Evolutionary conservation across 345 rosid species (phyloP).

Genomic region (Dimocarpus longan): DNA sequence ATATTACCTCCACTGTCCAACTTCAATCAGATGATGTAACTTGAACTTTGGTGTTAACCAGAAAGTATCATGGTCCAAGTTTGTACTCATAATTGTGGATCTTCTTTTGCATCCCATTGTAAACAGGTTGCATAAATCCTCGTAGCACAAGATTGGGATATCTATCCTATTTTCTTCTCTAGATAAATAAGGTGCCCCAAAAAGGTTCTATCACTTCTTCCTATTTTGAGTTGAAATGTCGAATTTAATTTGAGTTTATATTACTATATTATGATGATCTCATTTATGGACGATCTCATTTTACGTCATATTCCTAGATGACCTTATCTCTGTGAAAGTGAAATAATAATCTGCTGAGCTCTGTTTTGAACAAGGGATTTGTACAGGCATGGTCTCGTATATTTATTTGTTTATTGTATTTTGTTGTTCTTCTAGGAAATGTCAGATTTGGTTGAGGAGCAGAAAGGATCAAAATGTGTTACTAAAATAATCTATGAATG

Average conservation of each 20-base stretch:
- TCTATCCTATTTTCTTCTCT: not conserved
- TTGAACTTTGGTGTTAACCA: not conserved
- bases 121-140: not conserved
- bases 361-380: not conserved
- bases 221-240: not conserved
- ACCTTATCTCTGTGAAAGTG: not conserved
- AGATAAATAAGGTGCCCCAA: not conserved
- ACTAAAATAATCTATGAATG: not conserved
- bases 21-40: conserved; percentile 2
- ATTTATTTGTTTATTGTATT: not conserved
- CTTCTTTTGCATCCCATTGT: not conserved
- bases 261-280: not conserved
- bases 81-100: not conserved
- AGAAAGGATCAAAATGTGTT: not conserved
- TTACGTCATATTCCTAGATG: not conserved
- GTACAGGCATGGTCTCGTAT: not conserved
- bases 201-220: no score
- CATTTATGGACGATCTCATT: not conserved
- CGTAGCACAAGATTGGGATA: not conserved
- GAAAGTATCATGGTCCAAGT: not conserved
- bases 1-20: not conserved
- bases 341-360: not conserved
- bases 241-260: not conserved
- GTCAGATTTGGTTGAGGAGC: not conserved
- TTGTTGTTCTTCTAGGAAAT: not conserved